Evolutionary conservation across 2,329 filamentous ascomycete genomes (phyloP).

Genomic region (Verticillium klebahnii): DNA sequence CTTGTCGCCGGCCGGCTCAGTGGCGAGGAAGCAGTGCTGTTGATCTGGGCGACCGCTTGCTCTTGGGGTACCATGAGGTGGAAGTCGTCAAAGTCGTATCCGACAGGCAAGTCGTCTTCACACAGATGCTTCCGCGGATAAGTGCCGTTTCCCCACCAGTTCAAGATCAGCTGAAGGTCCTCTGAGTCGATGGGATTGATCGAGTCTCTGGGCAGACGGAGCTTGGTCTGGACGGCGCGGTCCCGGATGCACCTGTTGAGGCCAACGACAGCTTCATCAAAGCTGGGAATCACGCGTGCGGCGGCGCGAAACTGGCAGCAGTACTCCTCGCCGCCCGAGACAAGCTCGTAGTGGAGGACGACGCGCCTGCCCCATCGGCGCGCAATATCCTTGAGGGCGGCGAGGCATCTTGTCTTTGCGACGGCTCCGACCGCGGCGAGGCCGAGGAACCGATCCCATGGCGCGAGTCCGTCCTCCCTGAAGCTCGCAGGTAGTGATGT

Average conservation of each 20-base stretch:
- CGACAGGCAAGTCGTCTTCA: background rate
- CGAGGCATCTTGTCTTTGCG: background rate
- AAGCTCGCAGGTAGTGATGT: background rate
- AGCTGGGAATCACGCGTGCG: background rate
- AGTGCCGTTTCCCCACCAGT: background rate
- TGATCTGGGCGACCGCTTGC: background rate
- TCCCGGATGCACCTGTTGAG: background rate
- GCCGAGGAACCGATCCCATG: background rate
- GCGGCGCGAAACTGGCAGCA: slow-evolving; percentile 6
- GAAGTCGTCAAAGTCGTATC: slow-evolving; percentile 8
- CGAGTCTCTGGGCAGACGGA: background rate
- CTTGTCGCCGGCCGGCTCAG: background rate
- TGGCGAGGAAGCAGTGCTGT: background rate
- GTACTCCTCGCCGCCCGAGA: slow-evolving; percentile 9
- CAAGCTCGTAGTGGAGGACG: slow-evolving; percentile 10
- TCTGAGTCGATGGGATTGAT: background rate
- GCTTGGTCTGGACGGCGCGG: background rate
- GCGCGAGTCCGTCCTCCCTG: background rate
- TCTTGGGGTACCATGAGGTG: slow-evolving; percentile 4
- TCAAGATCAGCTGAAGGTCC: background rate
- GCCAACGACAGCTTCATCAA: background rate
- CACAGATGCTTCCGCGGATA: background rate
- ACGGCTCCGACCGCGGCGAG: background rate
- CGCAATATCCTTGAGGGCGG: background rate
- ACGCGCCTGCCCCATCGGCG: slow-evolving; percentile 4